A percentile compares a stretch with the other conserved stretches of the same genome.
Conservation (phyloP, 2,329 filamentous ascomycete genomes). For the Biscogniauxia mediterranea region DNA sequence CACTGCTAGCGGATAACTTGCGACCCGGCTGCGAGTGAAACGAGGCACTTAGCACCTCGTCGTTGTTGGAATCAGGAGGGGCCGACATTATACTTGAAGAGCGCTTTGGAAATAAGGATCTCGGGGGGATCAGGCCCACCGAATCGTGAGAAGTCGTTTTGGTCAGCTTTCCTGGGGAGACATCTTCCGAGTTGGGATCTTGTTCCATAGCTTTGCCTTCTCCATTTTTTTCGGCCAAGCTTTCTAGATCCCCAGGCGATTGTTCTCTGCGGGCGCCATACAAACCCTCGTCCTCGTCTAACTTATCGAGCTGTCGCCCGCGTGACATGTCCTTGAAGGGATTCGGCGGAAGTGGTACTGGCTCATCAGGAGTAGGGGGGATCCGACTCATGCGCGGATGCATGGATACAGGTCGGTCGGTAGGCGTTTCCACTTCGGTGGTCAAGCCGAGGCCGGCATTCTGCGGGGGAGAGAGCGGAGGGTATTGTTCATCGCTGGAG, state of each 20-base stretch:
- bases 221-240: slow-evolving; percentile 13
- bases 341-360: slow-evolving; percentile 45
- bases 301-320: slow-evolving; percentile 39
- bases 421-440: slow-evolving; percentile 54
- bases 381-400: slow-evolving; percentile 71
- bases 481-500: slow-evolving; percentile 47
- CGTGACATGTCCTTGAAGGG: slow-evolving; percentile 40
- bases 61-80: slow-evolving; percentile 66
- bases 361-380: slow-evolving; percentile 49
- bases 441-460: slow-evolving; percentile 47
- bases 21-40: slow-evolving; percentile 66
- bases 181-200: slow-evolving; percentile 35
- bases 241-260: slow-evolving; percentile 54
- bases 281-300: slow-evolving; percentile 39
- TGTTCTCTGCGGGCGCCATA: slow-evolving; percentile 58
- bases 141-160: slow-evolving; percentile 50
- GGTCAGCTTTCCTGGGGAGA: slow-evolving; percentile 44
- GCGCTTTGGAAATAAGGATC: slow-evolving; percentile 48
- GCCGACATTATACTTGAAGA: slow-evolving; percentile 62
- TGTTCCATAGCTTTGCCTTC: slow-evolving; percentile 25
- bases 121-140: slow-evolving; percentile 50
- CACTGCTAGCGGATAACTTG: slow-evolving; percentile 71
- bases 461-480: slow-evolving; percentile 33
- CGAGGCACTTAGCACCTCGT: slow-evolving; percentile 60
- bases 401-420: slow-evolving; percentile 66